phyloP scores from a whole-genome alignment of 2,329 filamentous ascomycete genomes.

The Shiraia sp. region DNA sequence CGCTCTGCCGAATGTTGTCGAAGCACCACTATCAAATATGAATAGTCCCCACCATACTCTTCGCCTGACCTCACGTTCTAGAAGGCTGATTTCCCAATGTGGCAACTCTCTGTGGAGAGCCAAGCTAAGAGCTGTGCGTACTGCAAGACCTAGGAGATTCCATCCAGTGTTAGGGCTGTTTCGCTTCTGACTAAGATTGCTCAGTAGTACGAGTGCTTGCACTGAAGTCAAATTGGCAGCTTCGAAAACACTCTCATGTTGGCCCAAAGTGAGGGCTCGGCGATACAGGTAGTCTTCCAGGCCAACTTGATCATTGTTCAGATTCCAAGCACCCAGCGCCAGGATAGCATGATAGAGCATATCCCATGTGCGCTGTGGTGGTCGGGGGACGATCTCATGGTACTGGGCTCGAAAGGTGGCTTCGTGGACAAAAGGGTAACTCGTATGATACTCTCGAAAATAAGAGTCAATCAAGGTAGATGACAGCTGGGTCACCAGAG shows the following conservation, averaged over 20 bases:
- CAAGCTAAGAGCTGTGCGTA: conserved; percentile 27
- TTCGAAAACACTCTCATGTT: conserved; percentile 31
- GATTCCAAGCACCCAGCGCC: conserved; percentile 26
- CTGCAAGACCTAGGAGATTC: conserved; percentile 29
- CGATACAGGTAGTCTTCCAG: conserved; percentile 30
- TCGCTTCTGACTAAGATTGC: conserved; percentile 28
- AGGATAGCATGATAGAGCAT: conserved; percentile 30
- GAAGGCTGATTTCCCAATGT: conserved; percentile 31
- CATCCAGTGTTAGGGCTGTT: conserved; percentile 31
- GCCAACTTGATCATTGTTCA: conserved; percentile 26
- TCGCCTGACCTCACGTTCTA: conserved; percentile 28
- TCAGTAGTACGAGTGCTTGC: conserved; percentile 28
- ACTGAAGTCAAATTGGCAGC: conserved; percentile 26
- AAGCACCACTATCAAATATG: conserved; percentile 32
- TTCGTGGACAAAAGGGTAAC: conserved; percentile 32
- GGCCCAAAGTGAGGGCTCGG: conserved; percentile 25
- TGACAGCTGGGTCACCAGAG: conserved; percentile 23
- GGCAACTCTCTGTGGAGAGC: conserved; percentile 31
- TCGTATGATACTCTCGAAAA: conserved; percentile 28
- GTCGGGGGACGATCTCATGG: conserved; percentile 28
- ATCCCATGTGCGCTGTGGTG: conserved; percentile 24
- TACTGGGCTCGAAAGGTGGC: conserved; percentile 31
- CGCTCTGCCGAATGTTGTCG: conserved; percentile 28
- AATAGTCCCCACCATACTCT: conserved; percentile 31
- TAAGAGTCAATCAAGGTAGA: conserved; percentile 27